Conservation (phyloP, 805 yeast genomes). For the Schwanniomyces polymorphus region DNA sequence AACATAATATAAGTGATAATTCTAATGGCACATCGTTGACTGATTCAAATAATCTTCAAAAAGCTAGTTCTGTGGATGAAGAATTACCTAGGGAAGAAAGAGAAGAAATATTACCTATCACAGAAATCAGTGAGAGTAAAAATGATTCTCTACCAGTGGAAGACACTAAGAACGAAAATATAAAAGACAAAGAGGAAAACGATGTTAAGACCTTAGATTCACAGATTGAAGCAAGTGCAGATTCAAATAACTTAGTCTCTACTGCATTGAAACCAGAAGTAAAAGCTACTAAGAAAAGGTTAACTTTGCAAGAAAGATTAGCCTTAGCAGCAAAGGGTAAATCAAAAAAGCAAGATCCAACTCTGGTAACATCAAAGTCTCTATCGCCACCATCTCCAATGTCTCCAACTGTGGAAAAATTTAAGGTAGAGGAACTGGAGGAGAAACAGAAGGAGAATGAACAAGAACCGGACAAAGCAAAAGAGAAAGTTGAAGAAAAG, state of each 20-base stretch:
- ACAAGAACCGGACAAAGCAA: neutral
- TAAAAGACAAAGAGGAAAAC: neutral
- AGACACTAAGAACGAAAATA: neutral
- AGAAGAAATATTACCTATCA: neutral
- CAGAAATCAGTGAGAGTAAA: no score
- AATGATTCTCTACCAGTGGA: no score
- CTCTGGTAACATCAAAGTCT: neutral
- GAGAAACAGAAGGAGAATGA: neutral
- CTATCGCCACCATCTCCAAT: slow-evolving; percentile 2
- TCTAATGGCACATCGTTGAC: neutral
- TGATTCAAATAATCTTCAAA: neutral
- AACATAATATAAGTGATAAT: neutral
- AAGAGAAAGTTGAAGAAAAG: neutral
- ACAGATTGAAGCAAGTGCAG: neutral
- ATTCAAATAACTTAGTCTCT: neutral
- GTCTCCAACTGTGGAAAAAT: slow-evolving; percentile 3
- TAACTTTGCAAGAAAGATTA: slow-evolving; percentile 81
- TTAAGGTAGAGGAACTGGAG: neutral
- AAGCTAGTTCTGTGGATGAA: neutral
- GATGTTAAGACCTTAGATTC: neutral
- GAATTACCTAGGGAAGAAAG: neutral
- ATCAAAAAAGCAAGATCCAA: slow-evolving; percentile 16
- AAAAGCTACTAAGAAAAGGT: slow-evolving; percentile 48
- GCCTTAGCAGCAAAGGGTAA: slow-evolving; percentile 73
- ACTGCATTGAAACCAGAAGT: neutral